Conservation (phyloP, 345 rosid species). For the Ceriops zippeliana region DNA sequence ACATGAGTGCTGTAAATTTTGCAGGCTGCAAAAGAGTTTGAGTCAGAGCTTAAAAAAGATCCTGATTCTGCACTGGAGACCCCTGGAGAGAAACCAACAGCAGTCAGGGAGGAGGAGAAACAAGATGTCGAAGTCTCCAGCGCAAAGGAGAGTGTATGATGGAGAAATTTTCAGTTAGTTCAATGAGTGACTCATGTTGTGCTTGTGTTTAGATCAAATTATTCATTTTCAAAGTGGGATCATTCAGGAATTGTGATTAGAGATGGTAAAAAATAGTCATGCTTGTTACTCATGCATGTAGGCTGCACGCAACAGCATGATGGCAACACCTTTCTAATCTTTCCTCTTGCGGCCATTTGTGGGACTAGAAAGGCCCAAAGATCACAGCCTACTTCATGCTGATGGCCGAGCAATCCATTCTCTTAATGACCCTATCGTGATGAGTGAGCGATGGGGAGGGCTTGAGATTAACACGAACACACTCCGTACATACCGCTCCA, state of each 20-base stretch:
- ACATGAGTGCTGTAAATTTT: slow-evolving; percentile 14
- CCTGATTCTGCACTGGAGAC: slow-evolving; percentile 45
- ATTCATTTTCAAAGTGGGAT: slow-evolving; percentile 19
- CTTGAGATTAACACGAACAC: too few species aligned
- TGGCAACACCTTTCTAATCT: too few species aligned
- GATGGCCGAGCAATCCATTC: too few species aligned
- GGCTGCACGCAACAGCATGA: too few species aligned
- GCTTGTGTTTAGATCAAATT: slow-evolving; percentile 16
- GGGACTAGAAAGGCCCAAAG: too few species aligned
- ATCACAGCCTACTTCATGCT: too few species aligned
- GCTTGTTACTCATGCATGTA: too few species aligned
- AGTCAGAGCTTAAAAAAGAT: slow-evolving; percentile 87
- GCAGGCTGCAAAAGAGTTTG: slow-evolving; percentile 97
- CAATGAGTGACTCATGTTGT: slow-evolving; percentile 8
- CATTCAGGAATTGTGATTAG: background rate
- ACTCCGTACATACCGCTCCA: too few species aligned
- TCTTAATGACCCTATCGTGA: too few species aligned
- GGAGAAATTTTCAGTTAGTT: slow-evolving; percentile 20
- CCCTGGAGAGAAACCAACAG: slow-evolving; percentile 36
- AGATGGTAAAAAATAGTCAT: background rate
- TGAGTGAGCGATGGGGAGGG: too few species aligned
- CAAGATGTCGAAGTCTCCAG: slow-evolving; percentile 45
- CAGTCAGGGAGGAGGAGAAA: slow-evolving; percentile 44
- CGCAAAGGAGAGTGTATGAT: slow-evolving; percentile 72
- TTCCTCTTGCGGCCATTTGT: too few species aligned